Percentiles rank a stretch among this genome's conserved stretches.
phyloP scores from a whole-genome alignment of 257 asterid genomes.

The Plantago ovata region DNA sequence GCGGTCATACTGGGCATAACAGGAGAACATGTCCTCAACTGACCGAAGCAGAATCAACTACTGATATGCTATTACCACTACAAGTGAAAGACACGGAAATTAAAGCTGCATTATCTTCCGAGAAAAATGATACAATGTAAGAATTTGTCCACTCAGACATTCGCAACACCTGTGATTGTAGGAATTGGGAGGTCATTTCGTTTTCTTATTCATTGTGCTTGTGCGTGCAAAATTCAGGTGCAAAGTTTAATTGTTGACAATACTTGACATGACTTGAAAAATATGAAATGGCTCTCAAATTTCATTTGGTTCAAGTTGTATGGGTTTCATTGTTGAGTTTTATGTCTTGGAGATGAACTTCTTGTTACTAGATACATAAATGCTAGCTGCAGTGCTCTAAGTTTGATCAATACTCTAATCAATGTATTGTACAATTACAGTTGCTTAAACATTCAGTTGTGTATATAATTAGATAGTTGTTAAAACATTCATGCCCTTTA shows the following conservation, averaged over 20 bases:
- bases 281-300: not conserved
- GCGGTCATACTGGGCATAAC: conserved; percentile 71
- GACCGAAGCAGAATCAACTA: conserved; percentile 24
- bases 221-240: conserved; percentile 2
- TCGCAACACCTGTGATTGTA: not conserved
- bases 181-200: not conserved
- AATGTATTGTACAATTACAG: too few relatives aligned
- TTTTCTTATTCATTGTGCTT: conserved; percentile 2
- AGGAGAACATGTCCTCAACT: conserved; percentile 62
- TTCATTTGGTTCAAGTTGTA: not conserved
- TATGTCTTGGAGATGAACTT: too few relatives aligned
- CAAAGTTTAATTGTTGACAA: too few relatives aligned
- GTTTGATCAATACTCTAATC: too few relatives aligned
- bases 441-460: too few relatives aligned
- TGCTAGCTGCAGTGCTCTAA: too few relatives aligned
- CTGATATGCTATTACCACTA: not conserved
- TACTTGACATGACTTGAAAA: conserved; percentile 2
- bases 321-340: not conserved
- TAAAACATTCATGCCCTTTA: too few relatives aligned
- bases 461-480: too few relatives aligned
- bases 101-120: conserved; percentile 44
- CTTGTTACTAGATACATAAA: too few relatives aligned
- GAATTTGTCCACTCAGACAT: conserved; percentile 49
- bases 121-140: conserved; percentile 49
- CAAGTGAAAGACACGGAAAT: conserved; percentile 24